Conservation (phyloP, 768 basidiomycete genomes). For the Leccinum broughii region DNA sequence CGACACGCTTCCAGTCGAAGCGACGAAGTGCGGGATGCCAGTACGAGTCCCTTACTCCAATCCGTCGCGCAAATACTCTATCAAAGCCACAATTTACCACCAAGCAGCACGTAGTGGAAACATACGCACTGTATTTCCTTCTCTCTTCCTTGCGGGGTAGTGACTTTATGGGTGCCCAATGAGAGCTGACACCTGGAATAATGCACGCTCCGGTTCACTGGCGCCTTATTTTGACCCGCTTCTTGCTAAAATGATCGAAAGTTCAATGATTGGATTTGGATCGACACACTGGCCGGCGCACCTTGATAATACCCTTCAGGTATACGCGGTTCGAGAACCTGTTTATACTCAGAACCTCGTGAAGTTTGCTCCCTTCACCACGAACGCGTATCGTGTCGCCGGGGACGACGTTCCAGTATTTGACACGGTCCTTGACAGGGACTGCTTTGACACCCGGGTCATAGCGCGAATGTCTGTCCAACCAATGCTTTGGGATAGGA, state of each 20-base stretch:
- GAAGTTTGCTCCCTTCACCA: slow-evolving; percentile 61
- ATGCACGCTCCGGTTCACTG: slow-evolving; percentile 47
- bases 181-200: slow-evolving; percentile 83
- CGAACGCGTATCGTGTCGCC: slow-evolving; percentile 76
- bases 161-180: slow-evolving; percentile 56
- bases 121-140: slow-evolving; percentile 47
- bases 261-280: neutral
- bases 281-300: slow-evolving; percentile 21
- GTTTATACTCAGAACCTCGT: slow-evolving; percentile 75
- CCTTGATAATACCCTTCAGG: slow-evolving; percentile 44
- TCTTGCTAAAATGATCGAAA: slow-evolving; percentile 19
- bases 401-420: slow-evolving; percentile 86
- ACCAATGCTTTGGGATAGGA: slow-evolving; percentile 57
- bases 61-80: slow-evolving; percentile 77
- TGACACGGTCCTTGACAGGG: slow-evolving; percentile 67
- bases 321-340: slow-evolving; percentile 67
- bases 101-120: neutral
- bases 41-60: slow-evolving; percentile 58
- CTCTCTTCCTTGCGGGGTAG: slow-evolving; percentile 33
- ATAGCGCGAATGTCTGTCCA: slow-evolving; percentile 43
- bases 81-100: slow-evolving; percentile 3
- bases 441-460: slow-evolving; percentile 53
- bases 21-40: slow-evolving; percentile 57
- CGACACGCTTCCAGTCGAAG: slow-evolving; percentile 75
- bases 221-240: slow-evolving; percentile 22